Evolutionary conservation across 2,329 filamentous ascomycete species (phyloP).

Genomic region (Hirsutella thompsonii): DNA sequence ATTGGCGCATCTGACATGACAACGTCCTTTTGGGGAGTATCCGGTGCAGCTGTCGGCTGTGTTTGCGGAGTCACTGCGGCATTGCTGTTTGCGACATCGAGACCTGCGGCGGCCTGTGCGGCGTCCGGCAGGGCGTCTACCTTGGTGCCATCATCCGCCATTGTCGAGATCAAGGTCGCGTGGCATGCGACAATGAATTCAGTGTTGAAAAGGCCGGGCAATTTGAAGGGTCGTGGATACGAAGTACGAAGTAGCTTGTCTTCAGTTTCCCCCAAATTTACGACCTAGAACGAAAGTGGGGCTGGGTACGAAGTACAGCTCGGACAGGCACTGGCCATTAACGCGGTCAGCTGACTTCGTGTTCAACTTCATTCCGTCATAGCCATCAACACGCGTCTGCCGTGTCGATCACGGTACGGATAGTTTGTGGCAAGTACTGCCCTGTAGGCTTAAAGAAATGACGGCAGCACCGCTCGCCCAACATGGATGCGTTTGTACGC

Average conservation of each 20-base stretch:
- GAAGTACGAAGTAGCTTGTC: too few relatives aligned
- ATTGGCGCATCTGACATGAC: slow-evolving; percentile 29
- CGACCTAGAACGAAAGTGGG: slow-evolving; percentile 4
- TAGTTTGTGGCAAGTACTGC: not conserved
- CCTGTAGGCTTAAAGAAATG: not conserved
- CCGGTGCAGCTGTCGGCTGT: slow-evolving; percentile 5
- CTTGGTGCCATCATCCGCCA: slow-evolving; percentile 17
- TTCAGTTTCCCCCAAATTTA: not conserved
- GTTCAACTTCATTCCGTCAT: slow-evolving; percentile 8
- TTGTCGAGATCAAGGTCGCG: slow-evolving; percentile 7
- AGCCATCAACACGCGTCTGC: not conserved
- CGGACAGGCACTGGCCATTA: not conserved
- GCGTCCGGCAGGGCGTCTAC: slow-evolving; percentile 8
- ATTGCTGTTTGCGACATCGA: slow-evolving; percentile 9
- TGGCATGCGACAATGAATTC: not conserved
- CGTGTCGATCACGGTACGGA: not conserved
- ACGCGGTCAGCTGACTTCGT: slow-evolving; percentile 25
- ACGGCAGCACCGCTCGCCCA: slow-evolving; percentile 6
- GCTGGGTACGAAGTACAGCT: not conserved
- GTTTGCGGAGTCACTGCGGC: slow-evolving; percentile 3
- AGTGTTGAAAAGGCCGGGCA: not conserved
- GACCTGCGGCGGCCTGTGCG: slow-evolving; percentile 8
- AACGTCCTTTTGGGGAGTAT: slow-evolving; percentile 22
- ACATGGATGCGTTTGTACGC: slow-evolving; percentile 26
- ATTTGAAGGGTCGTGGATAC: not conserved